Base-by-base conservation (phyloP, 208 protist genomes). In the Tritrichomonas musculus region DNA sequence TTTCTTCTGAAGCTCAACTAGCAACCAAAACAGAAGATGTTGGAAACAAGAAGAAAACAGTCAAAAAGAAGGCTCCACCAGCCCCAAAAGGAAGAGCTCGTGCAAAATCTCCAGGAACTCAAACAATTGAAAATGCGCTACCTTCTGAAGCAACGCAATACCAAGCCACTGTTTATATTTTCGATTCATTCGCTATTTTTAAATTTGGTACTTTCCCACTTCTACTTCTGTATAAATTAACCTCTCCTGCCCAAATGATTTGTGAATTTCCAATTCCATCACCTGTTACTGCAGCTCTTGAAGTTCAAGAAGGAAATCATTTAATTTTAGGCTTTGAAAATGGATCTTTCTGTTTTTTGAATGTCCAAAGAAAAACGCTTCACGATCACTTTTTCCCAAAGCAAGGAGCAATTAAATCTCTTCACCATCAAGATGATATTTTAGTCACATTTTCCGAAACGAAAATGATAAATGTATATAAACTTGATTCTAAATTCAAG, bases 221-320 rank as follows among this genome's bases (percentile, higher is more conserved):
- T 57, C 39, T 88, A 27, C 47, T 53, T 44, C 39, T 88, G 39
- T 88, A 88, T 17, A 60, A 20, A 27, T 57, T 88, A 39, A 33
- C 20, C 9, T 8, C n/a, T 20, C 14, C 33, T 22, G 39, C 14
- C 13, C 33, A 88, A 44, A 20, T 88, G 17, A 20, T 88, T 3
- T 88, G 77, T 49, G 77, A 88, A 88, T 88, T 88, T 36, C 77
- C 77, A 11, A 20, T 88, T 2, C 77, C 77, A 39, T 53, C 77
- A 13, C 41, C 44, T 2, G 47, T 88, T 39, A 39, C 77, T 39
- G 1, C 47, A 8, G 44, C 30, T 20, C 27, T 88, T 1, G 77
- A 88, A 88, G 47, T 88, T 25, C 39, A 50, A 14, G 14, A 60
- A 39, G 20, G 14, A 0, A 53, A 88, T 53, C 20, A 20, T 39